Conservation (phyloP, 106 monocot genomes). For the Alisma plantagoaquatica region DNA sequence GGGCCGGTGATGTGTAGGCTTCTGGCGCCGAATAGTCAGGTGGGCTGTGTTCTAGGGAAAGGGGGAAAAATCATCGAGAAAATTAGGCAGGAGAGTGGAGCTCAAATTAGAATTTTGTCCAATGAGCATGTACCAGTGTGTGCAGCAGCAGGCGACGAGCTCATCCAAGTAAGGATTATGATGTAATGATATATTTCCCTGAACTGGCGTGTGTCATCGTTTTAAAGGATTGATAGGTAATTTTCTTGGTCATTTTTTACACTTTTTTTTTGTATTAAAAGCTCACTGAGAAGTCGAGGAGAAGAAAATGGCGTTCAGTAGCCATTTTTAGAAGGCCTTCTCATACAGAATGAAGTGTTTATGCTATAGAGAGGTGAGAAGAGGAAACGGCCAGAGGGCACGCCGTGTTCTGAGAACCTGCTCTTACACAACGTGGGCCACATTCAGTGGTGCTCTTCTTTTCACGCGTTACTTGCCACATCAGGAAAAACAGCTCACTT, state of each 20-base stretch:
- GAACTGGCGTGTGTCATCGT: too few species aligned
- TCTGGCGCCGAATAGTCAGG: conserved; percentile 9
- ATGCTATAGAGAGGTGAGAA: not conserved
- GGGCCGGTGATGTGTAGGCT: conserved; percentile 10
- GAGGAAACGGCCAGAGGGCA: not conserved
- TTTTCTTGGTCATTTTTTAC: too few species aligned
- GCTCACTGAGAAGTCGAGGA: conserved; percentile 6
- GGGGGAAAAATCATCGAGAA: conserved; percentile 65
- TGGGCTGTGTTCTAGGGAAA: conserved; percentile 62
- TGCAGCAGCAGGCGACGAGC: conserved; percentile 40
- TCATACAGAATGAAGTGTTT: not conserved
- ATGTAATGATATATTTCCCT: too few species aligned
- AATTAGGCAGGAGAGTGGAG: conserved; percentile 54
- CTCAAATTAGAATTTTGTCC: conserved; percentile 44
- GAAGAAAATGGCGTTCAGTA: conserved; percentile 5
- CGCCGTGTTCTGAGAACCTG: not conserved
- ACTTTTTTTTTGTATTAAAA: too few species aligned
- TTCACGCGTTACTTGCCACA: not conserved
- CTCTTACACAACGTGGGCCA: not conserved
- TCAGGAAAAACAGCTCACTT: not conserved
- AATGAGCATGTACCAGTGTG: conserved; percentile 44
- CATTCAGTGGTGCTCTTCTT: not conserved
- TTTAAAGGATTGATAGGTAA: too few species aligned
- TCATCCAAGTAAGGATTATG: conserved; percentile 69
- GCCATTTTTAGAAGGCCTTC: conserved; percentile 13